These are phyloP conservation scores for Globisporangium mamillatum DNA, from an alignment of 352 stramenopile species.

Conservation along the genomic window DNA sequence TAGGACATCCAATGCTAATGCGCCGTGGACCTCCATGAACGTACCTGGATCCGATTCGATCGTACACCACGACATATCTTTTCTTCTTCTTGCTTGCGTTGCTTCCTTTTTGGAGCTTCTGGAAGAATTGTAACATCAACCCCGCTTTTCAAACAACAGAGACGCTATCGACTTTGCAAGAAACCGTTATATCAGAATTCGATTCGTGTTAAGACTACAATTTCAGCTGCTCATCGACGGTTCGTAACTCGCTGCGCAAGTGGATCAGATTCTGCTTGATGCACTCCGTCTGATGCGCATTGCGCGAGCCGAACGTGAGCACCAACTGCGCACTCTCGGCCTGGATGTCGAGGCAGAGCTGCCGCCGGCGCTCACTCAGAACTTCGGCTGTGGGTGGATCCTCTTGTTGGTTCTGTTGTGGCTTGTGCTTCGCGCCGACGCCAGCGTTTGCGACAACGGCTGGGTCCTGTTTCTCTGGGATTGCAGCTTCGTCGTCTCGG, in stretches of 20 bases:
- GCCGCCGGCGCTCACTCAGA: conserved; percentile 33
- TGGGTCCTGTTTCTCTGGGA: background rate
- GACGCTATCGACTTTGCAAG: background rate
- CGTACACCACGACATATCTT: conserved; percentile 70
- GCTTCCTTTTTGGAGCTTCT: background rate
- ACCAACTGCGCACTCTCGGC: conserved; percentile 45
- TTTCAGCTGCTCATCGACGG: conserved; percentile 15
- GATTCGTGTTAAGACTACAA: background rate
- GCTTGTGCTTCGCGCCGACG: background rate
- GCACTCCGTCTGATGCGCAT: conserved; percentile 15
- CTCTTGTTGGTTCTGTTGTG: background rate
- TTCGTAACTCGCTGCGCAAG: conserved; percentile 13
- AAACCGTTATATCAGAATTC: background rate
- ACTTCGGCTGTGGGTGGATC: background rate
- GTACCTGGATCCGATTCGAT: conserved; percentile 78
- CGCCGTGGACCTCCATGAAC: background rate
- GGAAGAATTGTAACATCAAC: background rate
- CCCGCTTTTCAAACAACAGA: background rate
- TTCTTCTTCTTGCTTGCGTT: background rate
- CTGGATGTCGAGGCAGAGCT: conserved; percentile 57
- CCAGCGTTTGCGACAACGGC: background rate
- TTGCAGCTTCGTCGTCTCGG: background rate
- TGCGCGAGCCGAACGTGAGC: conserved; percentile 26
- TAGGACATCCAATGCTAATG: background rate
- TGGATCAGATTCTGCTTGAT: conserved; percentile 20